Base-by-base conservation (phyloP, 176 grass and related monocot species). In the Musa acuminata region DNA sequence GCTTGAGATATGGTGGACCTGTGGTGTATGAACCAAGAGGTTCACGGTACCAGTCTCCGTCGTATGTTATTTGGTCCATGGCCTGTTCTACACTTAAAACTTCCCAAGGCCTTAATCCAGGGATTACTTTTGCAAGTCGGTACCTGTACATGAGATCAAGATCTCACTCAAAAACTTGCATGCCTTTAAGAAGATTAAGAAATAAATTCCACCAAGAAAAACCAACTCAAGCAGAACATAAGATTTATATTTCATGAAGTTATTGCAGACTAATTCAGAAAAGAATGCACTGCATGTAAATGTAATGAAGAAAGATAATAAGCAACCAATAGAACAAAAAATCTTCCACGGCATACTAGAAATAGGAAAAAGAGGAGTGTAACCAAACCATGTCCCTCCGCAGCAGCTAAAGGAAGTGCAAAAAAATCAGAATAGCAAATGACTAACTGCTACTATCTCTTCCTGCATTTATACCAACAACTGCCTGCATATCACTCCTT, bases 41-140 rank as follows among this genome's bases (percentile, higher is more conserved):
- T 52, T 80, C 78, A 13, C 78, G 78, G 49, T 80, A 73, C 78
- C 78, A 80, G 23, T 80, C 78, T 70, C 78, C 69, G 1, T 49
- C 68, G 54, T 80, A 80, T 19, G 78, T 80, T 73, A 80, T 80
- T 64, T 80, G 78, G 51, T 80, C 78, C 78, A 80, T 80, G 58
- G 78, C 78, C 64, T 80, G 78, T 29, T 80, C 78, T 62, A 80
- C 16, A 50, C 78, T 80, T 73, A 80, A 71, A 72, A 80, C 78
- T n/a, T 80, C 78, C 78, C 78, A 80, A 53, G 78, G 78, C 78
- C 78, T 80, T 35, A 80, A 80, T 63, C 78, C 78, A 52, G 78
- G 78, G 21, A 80, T 80, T 52, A 80, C 22, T 53, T 80, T 72
- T 80, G 78, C 78, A 73, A 80, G 78, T 64, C 78, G 78, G 11